Conservation (phyloP, 2,329 filamentous ascomycete genomes). For the Cordyceps cicadae region DNA sequence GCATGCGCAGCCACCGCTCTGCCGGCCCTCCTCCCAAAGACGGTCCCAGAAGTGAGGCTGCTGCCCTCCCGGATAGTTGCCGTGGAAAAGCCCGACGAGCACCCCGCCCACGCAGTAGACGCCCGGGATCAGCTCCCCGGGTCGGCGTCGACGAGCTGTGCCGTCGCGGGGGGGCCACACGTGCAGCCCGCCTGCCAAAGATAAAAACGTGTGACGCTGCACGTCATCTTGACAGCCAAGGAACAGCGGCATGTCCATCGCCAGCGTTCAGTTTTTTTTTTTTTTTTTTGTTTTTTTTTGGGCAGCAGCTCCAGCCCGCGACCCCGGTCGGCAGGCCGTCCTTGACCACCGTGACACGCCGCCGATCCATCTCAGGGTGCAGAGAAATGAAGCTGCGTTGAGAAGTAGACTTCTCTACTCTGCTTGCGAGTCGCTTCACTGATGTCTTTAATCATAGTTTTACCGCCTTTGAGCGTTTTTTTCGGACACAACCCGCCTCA, state of each 20-base stretch:
- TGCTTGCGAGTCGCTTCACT: constrained; percentile 31
- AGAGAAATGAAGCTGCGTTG: constrained; percentile 37
- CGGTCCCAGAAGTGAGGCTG: constrained; percentile 51
- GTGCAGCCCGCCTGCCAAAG: constrained; percentile 54
- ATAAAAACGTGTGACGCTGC: constrained; percentile 56
- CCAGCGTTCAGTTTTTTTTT: constrained; percentile 62
- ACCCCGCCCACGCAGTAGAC: constrained; percentile 58
- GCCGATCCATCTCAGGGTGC: constrained; percentile 20
- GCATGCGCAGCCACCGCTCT: constrained; percentile 21
- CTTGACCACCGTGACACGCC: constrained; percentile 35
- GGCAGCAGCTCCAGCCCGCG: constrained; percentile 32
- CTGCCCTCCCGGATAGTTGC: constrained; percentile 58
- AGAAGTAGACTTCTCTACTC: constrained; percentile 38
- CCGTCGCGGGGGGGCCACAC: constrained; percentile 46
- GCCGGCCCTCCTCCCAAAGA: constrained; percentile 38
- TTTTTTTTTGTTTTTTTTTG: too few species aligned
- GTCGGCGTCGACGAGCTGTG: constrained; percentile 40
- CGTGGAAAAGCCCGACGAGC: constrained; percentile 55
- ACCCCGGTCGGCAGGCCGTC: constrained; percentile 54
- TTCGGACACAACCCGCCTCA: constrained; percentile 60
- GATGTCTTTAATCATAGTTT: constrained; percentile 47
- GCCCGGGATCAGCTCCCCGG: constrained; percentile 38
- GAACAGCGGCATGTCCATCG: constrained; percentile 49
- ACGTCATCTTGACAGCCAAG: constrained; percentile 56
- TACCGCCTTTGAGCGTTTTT: constrained; percentile 51